phyloP scores from a whole-genome alignment of 2,329 filamentous ascomycete genomes.

The Coniochaeta sp. region DNA sequence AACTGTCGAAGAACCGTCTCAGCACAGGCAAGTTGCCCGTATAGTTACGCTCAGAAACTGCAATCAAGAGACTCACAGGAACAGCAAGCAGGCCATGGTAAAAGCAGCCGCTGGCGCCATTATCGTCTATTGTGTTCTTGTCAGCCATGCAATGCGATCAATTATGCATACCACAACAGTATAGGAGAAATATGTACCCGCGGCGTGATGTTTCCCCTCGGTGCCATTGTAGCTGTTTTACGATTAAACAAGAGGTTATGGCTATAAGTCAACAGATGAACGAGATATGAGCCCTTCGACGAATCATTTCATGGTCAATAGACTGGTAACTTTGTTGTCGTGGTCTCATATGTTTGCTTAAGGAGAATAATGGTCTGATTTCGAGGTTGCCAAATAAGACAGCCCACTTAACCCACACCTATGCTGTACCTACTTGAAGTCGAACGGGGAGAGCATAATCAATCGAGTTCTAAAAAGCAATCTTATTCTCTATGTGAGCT shows the following conservation, averaged over 20 bases:
- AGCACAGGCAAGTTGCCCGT: neutral
- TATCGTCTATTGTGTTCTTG: conserved; percentile 1
- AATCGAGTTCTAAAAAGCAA: no score
- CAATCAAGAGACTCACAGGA: conserved; percentile 3
- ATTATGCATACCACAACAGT: neutral
- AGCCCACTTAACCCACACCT: no score
- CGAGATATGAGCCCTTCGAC: no score
- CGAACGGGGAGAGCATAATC: no score
- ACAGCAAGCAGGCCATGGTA: conserved; percentile 5
- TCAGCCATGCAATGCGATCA: neutral
- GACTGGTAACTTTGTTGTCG: neutral
- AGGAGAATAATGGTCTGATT: neutral
- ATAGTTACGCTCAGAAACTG: neutral
- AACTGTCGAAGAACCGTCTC: neutral
- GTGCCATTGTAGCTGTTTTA: neutral
- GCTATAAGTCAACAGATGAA: no score
- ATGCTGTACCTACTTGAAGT: no score
- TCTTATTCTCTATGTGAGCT: no score
- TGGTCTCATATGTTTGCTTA: neutral
- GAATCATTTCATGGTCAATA: neutral
- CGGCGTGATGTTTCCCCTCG: conserved; percentile 5
- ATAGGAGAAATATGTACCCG: neutral
- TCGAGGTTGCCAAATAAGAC: neutral
- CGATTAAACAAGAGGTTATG: neutral
- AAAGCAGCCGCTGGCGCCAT: conserved; percentile 2